phyloP scores from a whole-genome alignment of 768 basidiomycete genomes.

The Kockovaella imperatae region DNA sequence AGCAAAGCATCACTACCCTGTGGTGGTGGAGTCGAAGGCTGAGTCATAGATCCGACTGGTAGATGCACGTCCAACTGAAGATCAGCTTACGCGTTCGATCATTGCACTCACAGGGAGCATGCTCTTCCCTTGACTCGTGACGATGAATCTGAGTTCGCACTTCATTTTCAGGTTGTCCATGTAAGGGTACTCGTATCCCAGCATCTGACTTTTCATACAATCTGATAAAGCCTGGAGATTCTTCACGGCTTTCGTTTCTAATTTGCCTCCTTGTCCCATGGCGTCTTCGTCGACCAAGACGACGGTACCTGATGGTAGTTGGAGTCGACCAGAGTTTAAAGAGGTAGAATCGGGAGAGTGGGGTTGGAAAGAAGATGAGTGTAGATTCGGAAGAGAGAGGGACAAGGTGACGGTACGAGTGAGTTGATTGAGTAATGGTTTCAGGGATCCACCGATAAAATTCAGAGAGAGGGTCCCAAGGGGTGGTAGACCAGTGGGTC shows the following conservation, averaged over 20 bases:
- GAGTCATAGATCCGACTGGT: neutral
- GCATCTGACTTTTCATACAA: slow-evolving; percentile 24
- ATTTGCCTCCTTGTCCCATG: slow-evolving; percentile 34
- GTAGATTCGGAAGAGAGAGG: slow-evolving; percentile 29
- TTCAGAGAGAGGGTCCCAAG: slow-evolving; percentile 39
- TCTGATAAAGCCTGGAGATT: slow-evolving; percentile 35
- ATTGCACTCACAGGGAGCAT: slow-evolving; percentile 36
- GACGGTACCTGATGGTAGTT: slow-evolving; percentile 30
- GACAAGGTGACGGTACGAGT: slow-evolving; percentile 20
- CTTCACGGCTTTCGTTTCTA: slow-evolving; percentile 36
- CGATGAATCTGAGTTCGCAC: slow-evolving; percentile 24
- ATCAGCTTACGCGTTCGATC: too few species aligned
- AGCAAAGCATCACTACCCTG: neutral
- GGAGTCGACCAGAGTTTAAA: slow-evolving; percentile 37
- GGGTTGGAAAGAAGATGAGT: slow-evolving; percentile 21
- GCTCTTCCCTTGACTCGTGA: slow-evolving; percentile 38
- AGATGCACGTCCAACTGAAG: slow-evolving; percentile 17
- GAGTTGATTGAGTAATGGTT: slow-evolving; percentile 20
- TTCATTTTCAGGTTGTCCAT: slow-evolving; percentile 42
- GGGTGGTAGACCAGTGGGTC: slow-evolving; percentile 23
- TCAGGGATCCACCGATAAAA: slow-evolving; percentile 16
- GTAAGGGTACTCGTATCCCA: slow-evolving; percentile 42
- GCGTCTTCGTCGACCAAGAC: slow-evolving; percentile 38
- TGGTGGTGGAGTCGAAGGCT: neutral
- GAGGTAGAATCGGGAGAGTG: slow-evolving; percentile 18